Evolutionary conservation across 306 rosid genomes (phyloP).

Genomic region (Canavalia gladiata): DNA sequence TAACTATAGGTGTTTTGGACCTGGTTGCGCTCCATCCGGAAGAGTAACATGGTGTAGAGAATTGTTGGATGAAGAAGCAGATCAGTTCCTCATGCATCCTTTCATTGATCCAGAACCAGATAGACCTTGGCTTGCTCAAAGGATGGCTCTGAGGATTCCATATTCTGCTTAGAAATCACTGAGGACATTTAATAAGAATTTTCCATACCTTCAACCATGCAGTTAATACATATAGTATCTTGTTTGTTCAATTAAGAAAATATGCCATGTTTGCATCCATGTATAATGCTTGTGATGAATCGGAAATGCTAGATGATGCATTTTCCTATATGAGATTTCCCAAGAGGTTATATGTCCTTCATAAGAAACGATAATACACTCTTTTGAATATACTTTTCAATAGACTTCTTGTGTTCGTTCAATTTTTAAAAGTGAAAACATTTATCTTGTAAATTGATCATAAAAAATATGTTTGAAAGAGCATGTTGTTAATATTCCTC

Average conservation of each 20-base stretch:
- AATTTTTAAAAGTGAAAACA: no score
- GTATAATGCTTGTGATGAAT: conserved; percentile 31
- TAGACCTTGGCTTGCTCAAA: conserved; percentile 94
- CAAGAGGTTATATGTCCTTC: conserved; percentile 10
- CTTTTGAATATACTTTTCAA: no score
- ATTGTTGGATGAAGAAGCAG: conserved; percentile 85
- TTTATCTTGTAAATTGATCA: no score
- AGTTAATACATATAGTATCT: conserved; percentile 11
- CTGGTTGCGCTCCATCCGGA: conserved; percentile 75
- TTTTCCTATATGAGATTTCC: conserved; percentile 33
- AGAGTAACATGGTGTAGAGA: conserved; percentile 92
- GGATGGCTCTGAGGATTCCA: conserved; percentile 85
- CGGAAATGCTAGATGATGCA: neutral
- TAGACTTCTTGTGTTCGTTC: no score
- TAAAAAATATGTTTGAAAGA: no score
- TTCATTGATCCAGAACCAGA: conserved; percentile 81
- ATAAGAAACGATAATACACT: no score
- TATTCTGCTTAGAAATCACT: conserved; percentile 68
- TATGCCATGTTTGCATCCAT: conserved; percentile 30
- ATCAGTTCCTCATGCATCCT: conserved; percentile 75
- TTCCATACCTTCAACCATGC: conserved; percentile 16
- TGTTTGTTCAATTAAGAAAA: neutral
- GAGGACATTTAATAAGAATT: conserved; percentile 29
- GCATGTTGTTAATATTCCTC: no score
- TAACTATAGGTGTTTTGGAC: conserved; percentile 87